These are phyloP conservation scores for Naematelia aurantialba DNA, from an alignment of 768 basidiomycete genomes.

Conservation along the genomic window DNA sequence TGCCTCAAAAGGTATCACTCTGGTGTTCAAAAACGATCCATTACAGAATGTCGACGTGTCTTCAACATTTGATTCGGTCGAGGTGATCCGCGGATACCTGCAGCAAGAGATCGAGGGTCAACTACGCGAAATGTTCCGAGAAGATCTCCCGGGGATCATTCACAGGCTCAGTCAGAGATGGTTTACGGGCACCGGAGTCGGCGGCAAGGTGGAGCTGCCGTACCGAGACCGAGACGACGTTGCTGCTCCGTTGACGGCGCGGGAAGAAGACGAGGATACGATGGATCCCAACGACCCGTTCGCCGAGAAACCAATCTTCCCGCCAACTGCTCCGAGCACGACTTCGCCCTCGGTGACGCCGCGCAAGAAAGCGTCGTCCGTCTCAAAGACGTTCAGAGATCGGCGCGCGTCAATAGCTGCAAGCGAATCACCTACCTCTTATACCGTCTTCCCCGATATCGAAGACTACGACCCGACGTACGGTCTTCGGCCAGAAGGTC, in stretches of 20 bases:
- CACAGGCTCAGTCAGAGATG: constrained; percentile 93
- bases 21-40: constrained; percentile 99
- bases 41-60: constrained; percentile 96
- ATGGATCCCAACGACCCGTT: constrained; percentile 22
- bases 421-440: constrained; percentile 46
- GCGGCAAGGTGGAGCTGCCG: constrained; percentile 81
- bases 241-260: background rate
- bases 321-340: constrained; percentile 27
- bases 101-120: constrained; percentile 97
- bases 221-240: constrained; percentile 58
- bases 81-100: constrained; percentile 95
- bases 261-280: constrained; percentile 31
- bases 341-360: constrained; percentile 21
- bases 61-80: constrained; percentile 95
- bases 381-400: constrained; percentile 16
- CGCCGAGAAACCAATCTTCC: constrained; percentile 44
- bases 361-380: constrained; percentile 18
- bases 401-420: constrained; percentile 25
- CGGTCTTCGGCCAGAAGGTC: constrained; percentile 84
- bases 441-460: constrained; percentile 60
- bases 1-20: constrained; percentile 93
- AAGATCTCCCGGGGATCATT: constrained; percentile 94
- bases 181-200: constrained; percentile 56
- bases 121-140: constrained; percentile 94
- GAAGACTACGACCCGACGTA: constrained; percentile 96